phyloP scores from a whole-genome alignment of 768 basidiomycete genomes.

The Amanita thiersii region DNA sequence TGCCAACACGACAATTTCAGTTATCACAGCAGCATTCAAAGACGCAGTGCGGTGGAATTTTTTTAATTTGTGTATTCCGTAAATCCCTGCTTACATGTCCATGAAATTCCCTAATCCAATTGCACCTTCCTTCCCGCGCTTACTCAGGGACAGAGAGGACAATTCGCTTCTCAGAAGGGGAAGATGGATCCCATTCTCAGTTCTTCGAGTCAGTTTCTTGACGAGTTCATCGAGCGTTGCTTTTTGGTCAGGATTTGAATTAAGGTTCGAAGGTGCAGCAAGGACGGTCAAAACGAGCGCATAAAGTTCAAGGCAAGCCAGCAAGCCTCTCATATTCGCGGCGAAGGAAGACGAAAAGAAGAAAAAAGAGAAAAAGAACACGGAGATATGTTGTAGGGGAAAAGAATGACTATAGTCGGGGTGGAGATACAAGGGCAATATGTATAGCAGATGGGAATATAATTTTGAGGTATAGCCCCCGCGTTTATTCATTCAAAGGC shows the following conservation, averaged over 20 bases:
- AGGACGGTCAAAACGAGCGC: background rate
- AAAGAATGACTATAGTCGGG: background rate
- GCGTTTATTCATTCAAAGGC: no score
- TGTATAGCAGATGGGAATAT: no score
- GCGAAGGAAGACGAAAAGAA: background rate
- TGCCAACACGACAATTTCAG: background rate
- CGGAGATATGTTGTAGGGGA: background rate
- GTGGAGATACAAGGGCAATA: background rate
- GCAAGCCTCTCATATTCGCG: background rate
- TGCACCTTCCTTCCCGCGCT: conserved; percentile 25
- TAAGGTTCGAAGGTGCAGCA: background rate
- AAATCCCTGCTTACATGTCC: conserved; percentile 45
- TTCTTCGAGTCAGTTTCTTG: conserved; percentile 9
- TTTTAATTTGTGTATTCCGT: no score
- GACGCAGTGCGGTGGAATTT: background rate
- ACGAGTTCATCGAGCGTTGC: background rate
- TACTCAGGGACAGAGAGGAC: conserved; percentile 11
- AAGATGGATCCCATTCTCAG: conserved; percentile 26
- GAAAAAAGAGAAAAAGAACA: background rate
- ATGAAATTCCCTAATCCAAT: conserved; percentile 53
- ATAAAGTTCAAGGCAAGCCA: background rate
- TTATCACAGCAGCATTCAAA: background rate
- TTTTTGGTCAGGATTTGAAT: background rate
- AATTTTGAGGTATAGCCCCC: no score
- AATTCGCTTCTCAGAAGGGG: conserved; percentile 23